Conservation (phyloP, 306 rosid species). For the Quercus agrifolia region DNA sequence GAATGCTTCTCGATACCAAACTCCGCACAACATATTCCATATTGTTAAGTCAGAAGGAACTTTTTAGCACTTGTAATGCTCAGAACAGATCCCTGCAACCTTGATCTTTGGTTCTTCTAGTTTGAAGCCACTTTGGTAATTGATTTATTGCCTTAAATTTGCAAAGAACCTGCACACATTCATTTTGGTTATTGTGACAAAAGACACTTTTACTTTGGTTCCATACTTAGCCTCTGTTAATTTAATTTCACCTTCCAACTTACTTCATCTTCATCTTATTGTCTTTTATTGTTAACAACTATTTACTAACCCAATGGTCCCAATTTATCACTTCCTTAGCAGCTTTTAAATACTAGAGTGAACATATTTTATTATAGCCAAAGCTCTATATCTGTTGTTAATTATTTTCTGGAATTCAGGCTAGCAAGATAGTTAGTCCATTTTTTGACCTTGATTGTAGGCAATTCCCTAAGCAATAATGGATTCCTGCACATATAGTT, state of each 20-base stretch:
- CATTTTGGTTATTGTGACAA: slow-evolving; percentile 76
- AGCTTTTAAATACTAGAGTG: slow-evolving; percentile 18
- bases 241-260: slow-evolving; percentile 11
- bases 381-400: background rate
- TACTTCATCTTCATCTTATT: slow-evolving; percentile 25
- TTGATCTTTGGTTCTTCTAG: slow-evolving; percentile 90
- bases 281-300: slow-evolving; percentile 11
- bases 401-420: background rate
- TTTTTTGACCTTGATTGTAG: background rate
- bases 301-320: background rate
- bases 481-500: too few relatives aligned
- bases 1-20: slow-evolving; percentile 80
- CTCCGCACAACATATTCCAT: slow-evolving; percentile 55
- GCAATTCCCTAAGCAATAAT: background rate
- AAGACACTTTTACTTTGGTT: slow-evolving; percentile 50
- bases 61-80: slow-evolving; percentile 83
- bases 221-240: slow-evolving; percentile 24
- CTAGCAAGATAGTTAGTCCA: background rate
- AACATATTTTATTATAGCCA: slow-evolving; percentile 26
- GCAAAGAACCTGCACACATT: slow-evolving; percentile 96
- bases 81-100: slow-evolving; percentile 82
- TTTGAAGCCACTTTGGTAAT: slow-evolving; percentile 87
- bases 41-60: slow-evolving; percentile 59
- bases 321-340: slow-evolving; percentile 9
- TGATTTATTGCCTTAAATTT: slow-evolving; percentile 61